phyloP scores from a whole-genome alignment of 306 rosid genomes.

The Coriaria nepalensis region DNA sequence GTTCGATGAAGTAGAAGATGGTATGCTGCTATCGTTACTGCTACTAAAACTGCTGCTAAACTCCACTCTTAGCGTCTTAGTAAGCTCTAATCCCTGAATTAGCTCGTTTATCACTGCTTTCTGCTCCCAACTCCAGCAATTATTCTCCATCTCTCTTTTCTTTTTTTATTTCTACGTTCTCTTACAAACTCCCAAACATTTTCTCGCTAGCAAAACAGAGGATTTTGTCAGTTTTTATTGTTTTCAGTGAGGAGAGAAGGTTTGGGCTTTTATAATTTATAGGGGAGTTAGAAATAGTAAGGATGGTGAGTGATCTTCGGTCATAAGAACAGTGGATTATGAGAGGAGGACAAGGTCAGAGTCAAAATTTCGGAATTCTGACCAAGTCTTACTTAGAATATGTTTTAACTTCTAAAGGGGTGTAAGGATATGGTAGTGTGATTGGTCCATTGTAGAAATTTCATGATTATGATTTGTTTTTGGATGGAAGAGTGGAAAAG shows the following conservation, averaged over 20 bases:
- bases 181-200: no score
- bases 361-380: background rate
- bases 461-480: background rate
- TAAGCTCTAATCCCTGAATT: slow-evolving; percentile 56
- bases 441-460: background rate
- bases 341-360: background rate
- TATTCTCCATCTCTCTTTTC: slow-evolving; percentile 31
- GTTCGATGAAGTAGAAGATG: slow-evolving; percentile 16
- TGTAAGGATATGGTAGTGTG: background rate
- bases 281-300: background rate
- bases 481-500: no score
- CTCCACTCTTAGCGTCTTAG: slow-evolving; percentile 43
- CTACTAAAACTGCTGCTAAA: slow-evolving; percentile 6
- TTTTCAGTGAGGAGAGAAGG: background rate
- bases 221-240: background rate
- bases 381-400: background rate
- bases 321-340: background rate
- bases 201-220: background rate
- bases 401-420: background rate
- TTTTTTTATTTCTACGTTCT: background rate
- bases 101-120: slow-evolving; percentile 41
- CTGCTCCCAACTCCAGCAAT: slow-evolving; percentile 35
- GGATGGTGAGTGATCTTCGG: background rate
- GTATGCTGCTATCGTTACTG: no score
- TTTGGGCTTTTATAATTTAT: background rate